Base-by-base conservation (phyloP, 371 early-diverging fungal genomes). In the Nematocida displodere region DNA sequence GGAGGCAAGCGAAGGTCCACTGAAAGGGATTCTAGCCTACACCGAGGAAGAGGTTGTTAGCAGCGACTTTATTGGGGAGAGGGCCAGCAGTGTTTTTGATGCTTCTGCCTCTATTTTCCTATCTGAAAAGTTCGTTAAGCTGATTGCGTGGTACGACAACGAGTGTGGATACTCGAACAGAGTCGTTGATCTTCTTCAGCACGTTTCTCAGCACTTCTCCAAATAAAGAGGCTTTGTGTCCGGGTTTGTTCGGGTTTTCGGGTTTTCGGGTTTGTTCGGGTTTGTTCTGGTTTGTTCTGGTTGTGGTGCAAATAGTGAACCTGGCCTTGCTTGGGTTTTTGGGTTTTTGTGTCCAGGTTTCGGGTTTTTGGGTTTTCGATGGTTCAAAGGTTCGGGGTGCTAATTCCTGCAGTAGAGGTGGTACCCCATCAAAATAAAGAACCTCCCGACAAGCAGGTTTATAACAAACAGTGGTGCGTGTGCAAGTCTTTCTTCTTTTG, bases 21-120 rank as follows among this genome's bases (percentile, higher is more conserved):
- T 93, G 82, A 92, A 92, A 87, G 93, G 93, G 76, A 89, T 97
- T 77, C 86, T 98, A 54, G 91, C 87, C 77, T 90, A 91, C 87
- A 94, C 96, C 58, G 89, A 90, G 78, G 97, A 98, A 83, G 89
- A 89, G 33, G 93, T 96, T 62, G 97, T 98, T 78, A 94, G 95
- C 64, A 86, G 87, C 71, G 99, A 98, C 85, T 94, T 95, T 85
- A 86, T 90, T 83, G 90, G 91, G 71, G 92, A 92, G 85, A 77
- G 85, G 40, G 89, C 86, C 86, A 91, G 91, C 64, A 90, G 89
- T 85, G 90, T 94, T 86, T 91, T 95, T 78, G 99, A 98, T 86
- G 89, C 90, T 83, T 88, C 89, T 83, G 97, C 96, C 71, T 93
- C 94, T 84, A 96, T 98, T 79, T 88, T 90, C 39, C 86, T 98